Evolutionary conservation across 345 rosid species (phyloP).

Genomic region (Draba incana): DNA sequence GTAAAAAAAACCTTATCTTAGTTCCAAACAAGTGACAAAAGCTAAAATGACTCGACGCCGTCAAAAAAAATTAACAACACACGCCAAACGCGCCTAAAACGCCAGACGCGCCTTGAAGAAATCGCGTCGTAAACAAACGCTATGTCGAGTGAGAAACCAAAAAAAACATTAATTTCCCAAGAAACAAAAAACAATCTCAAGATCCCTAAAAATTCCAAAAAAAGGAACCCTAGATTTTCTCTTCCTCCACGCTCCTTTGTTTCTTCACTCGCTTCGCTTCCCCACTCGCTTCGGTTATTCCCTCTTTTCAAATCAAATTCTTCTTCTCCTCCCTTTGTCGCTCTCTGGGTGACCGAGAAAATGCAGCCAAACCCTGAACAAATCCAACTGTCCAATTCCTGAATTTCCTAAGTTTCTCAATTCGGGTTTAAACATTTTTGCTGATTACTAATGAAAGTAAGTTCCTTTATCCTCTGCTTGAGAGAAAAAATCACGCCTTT

Average conservation of each 20-base stretch:
- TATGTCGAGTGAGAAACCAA: neutral
- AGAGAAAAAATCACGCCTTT: neutral
- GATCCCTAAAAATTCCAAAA: constrained; percentile 47
- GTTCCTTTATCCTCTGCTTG: neutral
- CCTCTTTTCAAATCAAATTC: constrained; percentile 23
- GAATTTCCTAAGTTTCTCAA: constrained; percentile 4
- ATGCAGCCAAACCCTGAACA: constrained; percentile 14
- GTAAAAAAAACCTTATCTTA: too few relatives aligned
- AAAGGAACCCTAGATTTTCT: constrained; percentile 45
- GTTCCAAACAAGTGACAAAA: neutral
- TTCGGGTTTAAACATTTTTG: constrained; percentile 2
- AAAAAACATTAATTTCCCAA: constrained; percentile 18
- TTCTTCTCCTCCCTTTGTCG: constrained; percentile 8
- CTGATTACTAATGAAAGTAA: constrained; percentile 15
- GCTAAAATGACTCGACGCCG: neutral
- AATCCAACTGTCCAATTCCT: neutral
- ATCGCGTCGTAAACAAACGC: constrained; percentile 40
- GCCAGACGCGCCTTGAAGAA: constrained; percentile 38
- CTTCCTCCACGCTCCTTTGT: constrained; percentile 43
- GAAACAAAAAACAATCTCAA: constrained; percentile 1
- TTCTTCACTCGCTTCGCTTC: constrained; percentile 43
- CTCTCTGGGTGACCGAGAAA: constrained; percentile 34
- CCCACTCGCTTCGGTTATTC: constrained; percentile 37
- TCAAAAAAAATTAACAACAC: too few relatives aligned
- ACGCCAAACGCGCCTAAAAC: constrained; percentile 30